Base-by-base conservation (phyloP, 768 basidiomycete genomes). In the Russula sp. region DNA sequence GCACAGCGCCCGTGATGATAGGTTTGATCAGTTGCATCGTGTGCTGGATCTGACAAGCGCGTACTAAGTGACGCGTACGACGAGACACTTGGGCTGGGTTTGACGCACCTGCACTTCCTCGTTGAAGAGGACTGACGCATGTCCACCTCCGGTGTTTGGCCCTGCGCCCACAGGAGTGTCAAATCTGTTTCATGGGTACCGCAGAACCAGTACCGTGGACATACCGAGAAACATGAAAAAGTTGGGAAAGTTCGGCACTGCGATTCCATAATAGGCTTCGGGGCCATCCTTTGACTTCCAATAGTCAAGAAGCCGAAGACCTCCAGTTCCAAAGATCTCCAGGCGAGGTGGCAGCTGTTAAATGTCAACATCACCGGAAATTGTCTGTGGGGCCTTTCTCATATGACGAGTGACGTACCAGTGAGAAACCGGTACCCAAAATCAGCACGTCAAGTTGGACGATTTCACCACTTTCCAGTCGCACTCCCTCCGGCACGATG, bases 61-160 rank as follows among this genome's bases (percentile, higher is more conserved):
- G 5, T 7, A 18, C 46, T 65, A 55, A 62, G 40, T 16, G 18
- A 28, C 44, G 44, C 7, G 14, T 38, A n/a, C 20, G 36, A 11
- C 18, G 14, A 18, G 54, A 36, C 22, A n/a, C n/a, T n/a, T n/a
- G 2, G 3, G 3, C 44, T 46, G 44, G 44, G 9, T 26, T 46
- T 5, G 42, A 49, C 8, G 5, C 50, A 82, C 84, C 79, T 86
- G 83, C 8, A 78, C 75, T 71, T 86, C 85, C 65, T 82, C 78
- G 57, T 76, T 77, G 70, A 82, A 85, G 53, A 86, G 76, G 40
- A 83, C 77, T 28, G 85, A 85, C 10, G 80, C 81, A 67, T 86
- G 85, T 16, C 84, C 85, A 9, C 81, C 77, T 32, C 79, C 80
- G 38, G 79, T 79, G 70, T 87, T 87, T 3, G 85, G 84, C 26